These are phyloP conservation scores for Aspergillus homomorphus DNA, from an alignment of 495 filamentous ascomycete genomes.

Conservation along the genomic window DNA sequence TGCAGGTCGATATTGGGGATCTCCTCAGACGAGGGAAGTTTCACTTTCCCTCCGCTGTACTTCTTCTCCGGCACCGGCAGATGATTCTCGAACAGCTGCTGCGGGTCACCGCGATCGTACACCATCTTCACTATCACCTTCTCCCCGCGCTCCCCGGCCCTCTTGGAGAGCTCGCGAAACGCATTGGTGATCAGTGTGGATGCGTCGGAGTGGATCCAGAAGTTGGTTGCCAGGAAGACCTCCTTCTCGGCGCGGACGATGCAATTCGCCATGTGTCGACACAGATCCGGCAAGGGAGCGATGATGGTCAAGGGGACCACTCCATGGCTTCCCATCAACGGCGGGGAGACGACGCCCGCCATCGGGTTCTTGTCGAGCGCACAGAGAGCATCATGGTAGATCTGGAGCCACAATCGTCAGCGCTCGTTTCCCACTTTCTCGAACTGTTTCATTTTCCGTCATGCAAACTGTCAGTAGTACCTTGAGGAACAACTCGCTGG, in stretches of 20 bases:
- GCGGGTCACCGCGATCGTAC: conserved; percentile 67
- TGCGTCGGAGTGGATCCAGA: conserved; percentile 67
- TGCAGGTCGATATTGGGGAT: conserved; percentile 69
- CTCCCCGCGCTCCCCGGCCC: conserved; percentile 56
- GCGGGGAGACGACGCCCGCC: conserved; percentile 61
- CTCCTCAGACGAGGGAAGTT: conserved; percentile 57
- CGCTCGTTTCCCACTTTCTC: neutral
- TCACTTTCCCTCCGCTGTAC: conserved; percentile 54
- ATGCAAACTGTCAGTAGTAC: conserved; percentile 32
- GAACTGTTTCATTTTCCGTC: too few species aligned
- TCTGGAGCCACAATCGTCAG: conserved; percentile 27
- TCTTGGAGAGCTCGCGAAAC: conserved; percentile 61
- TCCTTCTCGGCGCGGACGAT: conserved; percentile 71
- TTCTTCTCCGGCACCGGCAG: conserved; percentile 54
- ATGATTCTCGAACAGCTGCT: conserved; percentile 62
- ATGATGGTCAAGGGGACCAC: conserved; percentile 67
- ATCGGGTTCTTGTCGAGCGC: conserved; percentile 55
- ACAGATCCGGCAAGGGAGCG: conserved; percentile 65
- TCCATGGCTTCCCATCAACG: conserved; percentile 66
- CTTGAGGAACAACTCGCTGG: conserved; percentile 64
- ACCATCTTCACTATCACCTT: conserved; percentile 69
- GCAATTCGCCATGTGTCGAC: conserved; percentile 69
- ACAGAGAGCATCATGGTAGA: conserved; percentile 64
- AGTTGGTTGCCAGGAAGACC: conserved; percentile 71
- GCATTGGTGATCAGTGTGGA: conserved; percentile 65